Evolutionary conservation across 2,329 filamentous ascomycete species (phyloP).

Genomic region (Sphaerostilbella broomeana): DNA sequence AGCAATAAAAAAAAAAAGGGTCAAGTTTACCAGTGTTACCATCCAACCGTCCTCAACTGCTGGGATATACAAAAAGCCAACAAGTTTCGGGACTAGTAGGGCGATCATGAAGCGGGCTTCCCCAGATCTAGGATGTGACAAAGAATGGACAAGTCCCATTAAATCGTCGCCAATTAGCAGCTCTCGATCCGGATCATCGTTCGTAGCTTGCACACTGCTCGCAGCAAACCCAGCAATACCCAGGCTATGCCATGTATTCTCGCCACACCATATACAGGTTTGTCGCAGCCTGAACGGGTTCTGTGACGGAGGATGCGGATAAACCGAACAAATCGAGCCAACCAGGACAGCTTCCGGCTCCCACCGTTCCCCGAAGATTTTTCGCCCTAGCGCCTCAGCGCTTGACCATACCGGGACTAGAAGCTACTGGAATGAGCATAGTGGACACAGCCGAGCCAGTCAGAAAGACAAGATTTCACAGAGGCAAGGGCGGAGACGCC

Average conservation of each 20-base stretch:
- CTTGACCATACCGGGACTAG: conserved; percentile 14
- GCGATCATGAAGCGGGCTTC: not conserved
- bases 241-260: too few species aligned
- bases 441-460: not conserved
- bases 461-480: not conserved
- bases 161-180: not conserved
- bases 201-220: too few species aligned
- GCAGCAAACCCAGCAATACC: too few species aligned
- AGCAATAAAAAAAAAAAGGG: not conserved
- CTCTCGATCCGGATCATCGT: not conserved
- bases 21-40: not conserved
- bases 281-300: too few species aligned
- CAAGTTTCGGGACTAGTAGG: too few species aligned
- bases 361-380: conserved; percentile 24
- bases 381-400: conserved; percentile 19
- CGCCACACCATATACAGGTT: too few species aligned
- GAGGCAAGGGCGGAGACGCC: too few species aligned
- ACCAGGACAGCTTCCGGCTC: conserved; percentile 14
- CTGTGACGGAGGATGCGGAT: too few species aligned
- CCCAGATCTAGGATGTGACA: not conserved
- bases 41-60: not conserved
- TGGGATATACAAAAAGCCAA: too few species aligned
- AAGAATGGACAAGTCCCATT: not conserved
- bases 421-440: not conserved
- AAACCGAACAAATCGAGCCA: too few species aligned